phyloP scores from a whole-genome alignment of 257 asterid species.

The Solanum rostratum region DNA sequence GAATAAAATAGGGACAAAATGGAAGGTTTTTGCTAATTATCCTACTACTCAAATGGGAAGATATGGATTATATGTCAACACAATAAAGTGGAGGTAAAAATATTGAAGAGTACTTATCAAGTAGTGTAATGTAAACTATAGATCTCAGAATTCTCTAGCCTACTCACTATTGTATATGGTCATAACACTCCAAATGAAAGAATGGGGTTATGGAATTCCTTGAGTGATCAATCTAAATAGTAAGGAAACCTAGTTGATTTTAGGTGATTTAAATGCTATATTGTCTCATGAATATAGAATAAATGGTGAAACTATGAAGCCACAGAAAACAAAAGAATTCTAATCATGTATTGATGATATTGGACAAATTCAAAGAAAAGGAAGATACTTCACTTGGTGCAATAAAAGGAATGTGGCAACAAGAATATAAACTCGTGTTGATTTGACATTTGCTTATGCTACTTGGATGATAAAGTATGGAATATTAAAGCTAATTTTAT shows the following conservation, averaged over 20 bases:
- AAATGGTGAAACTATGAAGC: too few species aligned
- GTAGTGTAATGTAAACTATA: neutral
- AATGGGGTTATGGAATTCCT: neutral
- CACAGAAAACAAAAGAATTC: neutral
- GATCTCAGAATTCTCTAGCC: neutral
- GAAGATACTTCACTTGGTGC: too few species aligned
- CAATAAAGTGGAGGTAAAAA: neutral
- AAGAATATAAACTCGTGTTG: neutral
- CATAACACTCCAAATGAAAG: neutral
- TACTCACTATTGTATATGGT: neutral
- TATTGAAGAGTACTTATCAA: neutral
- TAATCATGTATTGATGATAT: too few species aligned
- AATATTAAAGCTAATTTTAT: too few species aligned
- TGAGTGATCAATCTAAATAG: too few species aligned
- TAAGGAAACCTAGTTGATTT: neutral
- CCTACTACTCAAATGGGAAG: neutral
- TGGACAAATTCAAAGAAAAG: neutral
- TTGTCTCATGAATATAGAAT: neutral
- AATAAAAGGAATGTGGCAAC: neutral
- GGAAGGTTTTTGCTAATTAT: too few species aligned
- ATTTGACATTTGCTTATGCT: neutral
- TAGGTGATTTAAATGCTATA: neutral
- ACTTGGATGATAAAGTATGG: neutral
- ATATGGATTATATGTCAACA: too few species aligned
- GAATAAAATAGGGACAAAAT: rapidly evolving